A percentile compares a stretch with the other conserved stretches of the same genome.
Conservation (phyloP, 2,329 filamentous ascomycete species). For the Rhinocladiella mackenziei region DNA sequence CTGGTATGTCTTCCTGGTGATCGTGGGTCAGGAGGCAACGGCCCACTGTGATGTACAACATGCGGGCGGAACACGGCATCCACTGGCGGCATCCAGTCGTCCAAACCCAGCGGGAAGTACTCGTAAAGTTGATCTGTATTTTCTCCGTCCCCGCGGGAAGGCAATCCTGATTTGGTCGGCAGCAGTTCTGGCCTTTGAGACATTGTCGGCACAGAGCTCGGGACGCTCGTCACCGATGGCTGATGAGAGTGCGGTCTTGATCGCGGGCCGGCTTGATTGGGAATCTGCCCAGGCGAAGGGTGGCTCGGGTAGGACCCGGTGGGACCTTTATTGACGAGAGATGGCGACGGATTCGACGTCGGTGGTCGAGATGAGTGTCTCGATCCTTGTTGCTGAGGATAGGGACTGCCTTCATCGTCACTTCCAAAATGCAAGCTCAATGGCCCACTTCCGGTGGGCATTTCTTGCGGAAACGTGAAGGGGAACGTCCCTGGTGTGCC, state of each 20-base stretch:
- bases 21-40: slow-evolving; percentile 23
- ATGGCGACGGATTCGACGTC: slow-evolving; percentile 30
- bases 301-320: slow-evolving; percentile 9
- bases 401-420: slow-evolving; percentile 29
- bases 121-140: slow-evolving; percentile 78
- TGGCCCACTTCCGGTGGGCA: slow-evolving; percentile 20
- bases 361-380: slow-evolving; percentile 28
- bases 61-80: slow-evolving; percentile 88
- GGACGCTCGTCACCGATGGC: slow-evolving; percentile 20
- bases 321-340: slow-evolving; percentile 25
- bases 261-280: slow-evolving; percentile 11
- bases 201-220: slow-evolving; percentile 8
- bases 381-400: slow-evolving; percentile 20
- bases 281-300: slow-evolving; percentile 13
- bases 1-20: slow-evolving; percentile 27
- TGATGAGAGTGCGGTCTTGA: slow-evolving; percentile 23
- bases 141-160: slow-evolving; percentile 18
- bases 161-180: slow-evolving; percentile 14
- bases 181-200: slow-evolving; percentile 18
- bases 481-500: slow-evolving; percentile 20
- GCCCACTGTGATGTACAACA: slow-evolving; percentile 72
- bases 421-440: slow-evolving; percentile 30
- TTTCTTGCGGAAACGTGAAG: slow-evolving; percentile 28
- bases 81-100: slow-evolving; percentile 87
- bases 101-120: slow-evolving; percentile 85